Conservation (phyloP, 2,329 filamentous ascomycete species). For the Alternaria triticimaculans region DNA sequence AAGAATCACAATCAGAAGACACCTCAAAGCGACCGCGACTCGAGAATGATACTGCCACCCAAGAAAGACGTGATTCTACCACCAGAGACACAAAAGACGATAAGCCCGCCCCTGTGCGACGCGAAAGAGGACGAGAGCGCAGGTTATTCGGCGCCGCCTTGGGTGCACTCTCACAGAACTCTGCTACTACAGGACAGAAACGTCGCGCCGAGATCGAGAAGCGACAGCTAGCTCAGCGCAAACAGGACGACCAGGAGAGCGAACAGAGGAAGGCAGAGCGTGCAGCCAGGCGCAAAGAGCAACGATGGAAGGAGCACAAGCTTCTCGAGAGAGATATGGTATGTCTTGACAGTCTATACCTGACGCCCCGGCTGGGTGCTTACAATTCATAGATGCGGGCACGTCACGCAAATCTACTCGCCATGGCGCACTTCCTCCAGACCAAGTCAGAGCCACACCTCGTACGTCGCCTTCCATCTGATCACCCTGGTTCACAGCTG, state of each 20-base stretch:
- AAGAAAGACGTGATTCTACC: slow-evolving; percentile 25
- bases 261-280: slow-evolving; percentile 71
- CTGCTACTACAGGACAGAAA: slow-evolving; percentile 65
- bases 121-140: slow-evolving; percentile 81
- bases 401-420: slow-evolving; percentile 74
- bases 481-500: slow-evolving; percentile 14
- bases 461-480: slow-evolving; percentile 60
- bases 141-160: slow-evolving; percentile 85
- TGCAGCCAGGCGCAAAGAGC: slow-evolving; percentile 65
- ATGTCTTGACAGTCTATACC: slow-evolving; percentile 40
- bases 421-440: slow-evolving; percentile 73
- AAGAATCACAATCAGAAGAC: slow-evolving; percentile 61
- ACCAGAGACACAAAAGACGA: slow-evolving; percentile 26
- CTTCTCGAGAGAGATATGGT: slow-evolving; percentile 79
- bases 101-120: slow-evolving; percentile 48
- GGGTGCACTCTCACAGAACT: slow-evolving; percentile 77
- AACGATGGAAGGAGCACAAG: slow-evolving; percentile 73
- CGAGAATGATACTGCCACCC: slow-evolving; percentile 40
- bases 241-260: slow-evolving; percentile 74
- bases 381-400: slow-evolving; percentile 69
- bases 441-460: slow-evolving; percentile 76
- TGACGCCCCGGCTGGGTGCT: neutral
- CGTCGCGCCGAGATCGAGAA: slow-evolving; percentile 81
- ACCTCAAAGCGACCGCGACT: slow-evolving; percentile 61
- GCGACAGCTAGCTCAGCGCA: slow-evolving; percentile 77